Conservation (phyloP, 148 eudicot genomes). For the Cornus controversa region DNA sequence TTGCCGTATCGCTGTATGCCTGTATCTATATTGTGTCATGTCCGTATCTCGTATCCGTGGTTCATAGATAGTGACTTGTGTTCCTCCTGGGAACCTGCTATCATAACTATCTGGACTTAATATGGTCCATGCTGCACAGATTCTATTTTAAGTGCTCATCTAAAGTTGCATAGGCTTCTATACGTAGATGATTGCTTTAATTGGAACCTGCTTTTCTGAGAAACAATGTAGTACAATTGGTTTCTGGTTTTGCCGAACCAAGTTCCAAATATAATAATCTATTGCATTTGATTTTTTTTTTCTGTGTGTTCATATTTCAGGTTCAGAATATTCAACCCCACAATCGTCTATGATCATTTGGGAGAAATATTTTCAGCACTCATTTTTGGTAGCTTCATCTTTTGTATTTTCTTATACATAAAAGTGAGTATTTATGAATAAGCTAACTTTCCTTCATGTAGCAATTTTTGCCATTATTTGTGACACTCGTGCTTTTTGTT, state of each 20-base stretch:
- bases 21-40: too few relatives aligned
- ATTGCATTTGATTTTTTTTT: conserved; percentile 1
- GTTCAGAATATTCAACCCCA: conserved; percentile 85
- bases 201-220: not conserved
- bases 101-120: not conserved
- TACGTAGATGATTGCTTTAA: not conserved
- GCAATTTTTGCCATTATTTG: not conserved
- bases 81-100: not conserved
- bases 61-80: not conserved
- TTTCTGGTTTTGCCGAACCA: not conserved
- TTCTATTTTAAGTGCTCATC: not conserved
- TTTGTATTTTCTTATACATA: conserved; percentile 74
- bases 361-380: conserved; percentile 94
- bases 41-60: too few relatives aligned
- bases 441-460: not conserved
- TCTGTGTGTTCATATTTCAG: conserved; percentile 38
- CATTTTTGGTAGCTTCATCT: conserved; percentile 87
- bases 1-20: too few relatives aligned
- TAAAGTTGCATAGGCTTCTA: not conserved
- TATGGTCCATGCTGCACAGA: not conserved
- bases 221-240: not conserved
- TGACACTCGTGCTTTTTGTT: conserved; percentile 27
- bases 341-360: conserved; percentile 86
- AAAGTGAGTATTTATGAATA: conserved; percentile 46
- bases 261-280: not conserved